Evolutionary conservation across 176 grass and related monocot genomes (phyloP), one percentile per base, ranked within the genome.

Genomic region (Oryza brachyantha): DNA sequence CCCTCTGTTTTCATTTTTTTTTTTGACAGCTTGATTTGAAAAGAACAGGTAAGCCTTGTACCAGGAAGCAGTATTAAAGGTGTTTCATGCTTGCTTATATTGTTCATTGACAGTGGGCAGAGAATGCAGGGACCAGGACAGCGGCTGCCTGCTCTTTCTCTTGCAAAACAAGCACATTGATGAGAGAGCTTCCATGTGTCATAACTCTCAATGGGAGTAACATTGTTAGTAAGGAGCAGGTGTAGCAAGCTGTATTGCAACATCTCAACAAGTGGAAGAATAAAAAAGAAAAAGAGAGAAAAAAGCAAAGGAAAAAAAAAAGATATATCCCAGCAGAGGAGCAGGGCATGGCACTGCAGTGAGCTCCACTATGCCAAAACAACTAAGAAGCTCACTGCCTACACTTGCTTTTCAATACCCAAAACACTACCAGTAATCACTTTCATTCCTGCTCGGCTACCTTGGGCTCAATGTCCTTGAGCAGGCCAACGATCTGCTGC

Each of bases 381-480:
- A 88, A 84, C 64, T 70, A 43, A 64, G 70, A 61, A 85, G 36
- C 82, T 84, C 82, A 77, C 42, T 72, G 36, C 24, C 45, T 57
- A 40, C 72, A 85, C 72, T 72, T 61, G 70, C 32, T 41, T 70
- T 80, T 84, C 12, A 73, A 19, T 64, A 50, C 64, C 31, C 22
- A 61, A 84, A 76, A 75, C 45, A 69, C 52, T 75, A 69, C 1
- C 55, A 65, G 5, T 64, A 65, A 32, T 79, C 19, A 38, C 8
- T 76, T 76, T 85, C 72, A 89, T 52, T 90, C 70, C 60, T 86
- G 36, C 35, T 74, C 85, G 84, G 29, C 41, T 59, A 42, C 77
- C 57, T 88, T 91, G 13, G 96, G 96, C 68, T 99, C 96, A 29
- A 99, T 91, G 86, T 99, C 96, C 88, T 99, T 99, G 43, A 99